Conservation (phyloP, 371 early-diverging fungal genomes). For the Enterocytospora artemiae region DNA sequence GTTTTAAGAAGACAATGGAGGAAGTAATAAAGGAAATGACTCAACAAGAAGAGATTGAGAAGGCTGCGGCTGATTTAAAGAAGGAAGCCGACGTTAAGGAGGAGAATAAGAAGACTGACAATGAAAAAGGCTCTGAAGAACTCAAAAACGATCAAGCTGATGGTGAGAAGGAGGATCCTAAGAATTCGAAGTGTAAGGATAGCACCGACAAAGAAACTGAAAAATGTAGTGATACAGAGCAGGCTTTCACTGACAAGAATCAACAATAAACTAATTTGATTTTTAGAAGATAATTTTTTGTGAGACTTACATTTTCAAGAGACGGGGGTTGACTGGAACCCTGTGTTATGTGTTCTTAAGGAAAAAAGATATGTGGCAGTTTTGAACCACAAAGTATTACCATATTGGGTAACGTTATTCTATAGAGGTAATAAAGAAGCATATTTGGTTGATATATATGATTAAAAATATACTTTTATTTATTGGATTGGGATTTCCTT, state of each 20-base stretch:
- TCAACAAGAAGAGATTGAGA: slow-evolving; percentile 4
- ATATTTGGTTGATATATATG: no score
- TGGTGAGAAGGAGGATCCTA: slow-evolving; percentile 9
- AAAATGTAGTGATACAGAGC: no score
- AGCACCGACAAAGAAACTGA: no score
- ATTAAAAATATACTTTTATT: slow-evolving; percentile 11
- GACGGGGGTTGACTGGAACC: no score
- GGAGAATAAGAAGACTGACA: slow-evolving; percentile 7
- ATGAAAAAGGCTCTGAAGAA: neutral
- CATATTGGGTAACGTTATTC: neutral
- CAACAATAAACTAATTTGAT: neutral
- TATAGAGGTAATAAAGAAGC: no score
- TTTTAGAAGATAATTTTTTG: no score
- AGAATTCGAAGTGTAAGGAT: no score
- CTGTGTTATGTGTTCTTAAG: no score
- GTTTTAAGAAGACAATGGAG: neutral
- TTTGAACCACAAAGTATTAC: no score
- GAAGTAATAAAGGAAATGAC: slow-evolving; percentile 2
- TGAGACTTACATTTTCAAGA: no score
- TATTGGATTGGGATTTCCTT: slow-evolving; percentile 1
- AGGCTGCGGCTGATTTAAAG: slow-evolving; percentile 6
- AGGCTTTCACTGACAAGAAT: no score
- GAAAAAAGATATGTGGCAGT: no score
- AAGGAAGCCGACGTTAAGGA: slow-evolving; percentile 6
- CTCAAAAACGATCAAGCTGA: neutral